Conservation (phyloP, 176 grass and related monocot species). For the Aechmea fasciata region DNA sequence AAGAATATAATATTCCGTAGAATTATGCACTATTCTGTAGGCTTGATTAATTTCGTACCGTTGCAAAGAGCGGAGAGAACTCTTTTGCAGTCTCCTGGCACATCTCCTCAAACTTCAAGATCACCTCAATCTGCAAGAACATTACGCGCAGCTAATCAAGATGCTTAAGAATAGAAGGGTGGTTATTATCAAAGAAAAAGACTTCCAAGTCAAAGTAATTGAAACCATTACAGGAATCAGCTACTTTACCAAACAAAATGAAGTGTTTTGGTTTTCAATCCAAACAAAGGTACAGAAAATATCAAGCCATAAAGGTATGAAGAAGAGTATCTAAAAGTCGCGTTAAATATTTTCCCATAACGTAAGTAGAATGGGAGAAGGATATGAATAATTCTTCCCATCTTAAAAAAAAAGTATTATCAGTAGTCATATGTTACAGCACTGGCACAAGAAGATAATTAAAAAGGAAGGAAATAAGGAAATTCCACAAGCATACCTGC, state of each 20-base stretch:
- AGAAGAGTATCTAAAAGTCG: too few relatives aligned
- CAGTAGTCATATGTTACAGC: neutral
- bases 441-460: neutral
- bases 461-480: neutral
- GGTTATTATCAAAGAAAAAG: neutral
- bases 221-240: neutral
- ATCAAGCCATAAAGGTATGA: too few relatives aligned
- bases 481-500: slow-evolving; percentile 36
- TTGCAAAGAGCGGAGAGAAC: slow-evolving; percentile 52
- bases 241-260: neutral
- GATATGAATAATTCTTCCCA: too few relatives aligned
- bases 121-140: slow-evolving; percentile 71
- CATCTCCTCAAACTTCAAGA: slow-evolving; percentile 98
- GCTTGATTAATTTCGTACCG: slow-evolving; percentile 19
- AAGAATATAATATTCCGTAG: neutral
- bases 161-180: too few relatives aligned
- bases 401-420: neutral
- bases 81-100: slow-evolving; percentile 70
- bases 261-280: too few relatives aligned
- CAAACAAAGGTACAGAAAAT: too few relatives aligned
- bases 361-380: too few relatives aligned
- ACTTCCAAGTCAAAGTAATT: neutral
- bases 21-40: neutral
- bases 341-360: too few relatives aligned
- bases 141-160: neutral